These are phyloP conservation scores for Mycosphaerella sp. DNA, from an alignment of 2,329 filamentous ascomycete genomes.

Conservation along the genomic window DNA sequence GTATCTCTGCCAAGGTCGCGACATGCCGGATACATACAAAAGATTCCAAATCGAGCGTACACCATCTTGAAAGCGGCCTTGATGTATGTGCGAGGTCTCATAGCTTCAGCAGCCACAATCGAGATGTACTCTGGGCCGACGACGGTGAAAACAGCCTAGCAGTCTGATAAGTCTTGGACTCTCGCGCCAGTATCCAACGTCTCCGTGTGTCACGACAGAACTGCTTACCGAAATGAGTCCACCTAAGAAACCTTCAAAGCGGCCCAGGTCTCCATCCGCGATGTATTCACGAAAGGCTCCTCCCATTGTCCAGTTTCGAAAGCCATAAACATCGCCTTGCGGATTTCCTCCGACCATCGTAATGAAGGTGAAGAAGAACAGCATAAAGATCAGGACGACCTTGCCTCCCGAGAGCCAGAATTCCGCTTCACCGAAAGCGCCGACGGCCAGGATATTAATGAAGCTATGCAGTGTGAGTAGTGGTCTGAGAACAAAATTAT, in stretches of 20 bases:
- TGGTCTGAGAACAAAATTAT: conserved; percentile 16
- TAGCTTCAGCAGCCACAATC: conserved; percentile 44
- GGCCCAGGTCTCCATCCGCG: conserved; percentile 27
- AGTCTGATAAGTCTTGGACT: no score
- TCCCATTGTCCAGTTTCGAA: conserved; percentile 40
- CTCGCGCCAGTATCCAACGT: no score
- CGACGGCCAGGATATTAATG: conserved; percentile 43
- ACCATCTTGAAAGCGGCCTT: conserved; percentile 45
- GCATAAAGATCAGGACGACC: conserved; percentile 41
- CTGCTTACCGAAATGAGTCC: conserved; percentile 23
- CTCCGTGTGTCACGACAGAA: no score
- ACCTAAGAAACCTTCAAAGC: conserved; percentile 35
- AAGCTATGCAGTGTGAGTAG: conserved; percentile 19
- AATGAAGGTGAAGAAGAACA: conserved; percentile 38
- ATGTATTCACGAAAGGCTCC: conserved; percentile 32
- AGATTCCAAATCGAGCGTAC: conserved; percentile 39
- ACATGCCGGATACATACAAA: background rate
- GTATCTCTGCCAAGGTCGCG: background rate
- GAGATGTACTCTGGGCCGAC: conserved; percentile 45
- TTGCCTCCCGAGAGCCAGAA: conserved; percentile 50
- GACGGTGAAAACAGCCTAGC: conserved; percentile 40
- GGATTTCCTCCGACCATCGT: conserved; percentile 35
- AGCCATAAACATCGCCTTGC: conserved; percentile 35
- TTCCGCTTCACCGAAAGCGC: conserved; percentile 40
- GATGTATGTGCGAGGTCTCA: conserved; percentile 41